Base-by-base conservation (phyloP, 768 basidiomycete species). In the Auriculariales sp. region DNA sequence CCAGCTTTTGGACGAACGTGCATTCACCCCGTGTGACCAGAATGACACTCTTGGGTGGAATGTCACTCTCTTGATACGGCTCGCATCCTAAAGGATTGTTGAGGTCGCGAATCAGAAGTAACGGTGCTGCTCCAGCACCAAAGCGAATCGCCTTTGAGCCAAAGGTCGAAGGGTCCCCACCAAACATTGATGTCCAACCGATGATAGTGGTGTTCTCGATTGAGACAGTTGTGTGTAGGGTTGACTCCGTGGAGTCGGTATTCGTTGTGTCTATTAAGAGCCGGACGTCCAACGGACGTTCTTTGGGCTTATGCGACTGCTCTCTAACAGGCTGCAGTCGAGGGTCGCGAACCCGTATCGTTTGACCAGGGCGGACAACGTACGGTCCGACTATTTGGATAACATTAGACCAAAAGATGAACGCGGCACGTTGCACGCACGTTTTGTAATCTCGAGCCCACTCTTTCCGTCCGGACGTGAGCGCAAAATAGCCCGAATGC, bases 1-100 rank as follows among this genome's bases (percentile, higher is more conserved):
- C 46, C 14, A 93, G 70, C 66, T 99, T 99, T 55, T 87, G 75
- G 12, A 89, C 64, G 65, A 98, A 97, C 7, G 90, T 83, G 63
- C 94, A 98, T 3, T 71, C 75, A 4, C 94, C 94, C 27, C 94
- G 75, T 36, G 70, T 70, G 14, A 84, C 69, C 11, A 71, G 52
- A 14, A 95, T 60, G 22, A 91, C 60, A 3, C 77, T 70, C 14
- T 52, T 35, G 45, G 73, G 70, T 10, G 66, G 62, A 54, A 79
- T 74, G 3, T 61, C 47, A 32, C 70, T 59, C n/a, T 35, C 46
- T 1, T 62, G 57, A 62, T 79, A 87, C 4, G 75, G 70, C 4
- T 52, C 45, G 58, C 87, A 90, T 4, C 87, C 88, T 12, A 69
- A 64, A 0, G 54, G 49, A 57, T 90, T 88, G 32, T 58, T 58